These are phyloP conservation scores for Dendrobium chrysotoxum DNA, from an alignment of 106 monocot species.

Conservation along the genomic window DNA sequence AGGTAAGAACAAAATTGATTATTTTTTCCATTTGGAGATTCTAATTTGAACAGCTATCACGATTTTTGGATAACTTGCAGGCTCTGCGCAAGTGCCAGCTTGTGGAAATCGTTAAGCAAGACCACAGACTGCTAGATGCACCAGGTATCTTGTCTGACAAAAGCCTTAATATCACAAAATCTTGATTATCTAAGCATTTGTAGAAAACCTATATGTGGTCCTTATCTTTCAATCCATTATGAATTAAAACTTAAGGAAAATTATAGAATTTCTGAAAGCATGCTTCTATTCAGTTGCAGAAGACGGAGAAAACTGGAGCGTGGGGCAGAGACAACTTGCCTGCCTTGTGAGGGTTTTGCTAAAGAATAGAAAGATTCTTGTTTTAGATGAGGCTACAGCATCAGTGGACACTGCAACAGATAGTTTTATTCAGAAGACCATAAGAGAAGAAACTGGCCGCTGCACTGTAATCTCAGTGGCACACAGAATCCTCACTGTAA, in stretches of 20 bases:
- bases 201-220: background rate
- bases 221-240: background rate
- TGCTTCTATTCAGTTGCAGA: constrained; percentile 52
- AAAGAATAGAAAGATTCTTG: constrained; percentile 65
- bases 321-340: constrained; percentile 77
- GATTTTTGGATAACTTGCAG: constrained; percentile 20
- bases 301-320: constrained; percentile 88
- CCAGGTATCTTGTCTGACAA: constrained; percentile 39
- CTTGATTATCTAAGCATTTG: background rate
- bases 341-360: constrained; percentile 76
- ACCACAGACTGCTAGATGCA: constrained; percentile 58
- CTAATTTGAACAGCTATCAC: background rate
- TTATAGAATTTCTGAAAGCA: background rate
- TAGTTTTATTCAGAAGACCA: constrained; percentile 68
- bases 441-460: constrained; percentile 49
- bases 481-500: constrained; percentile 76
- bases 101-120: constrained; percentile 39
- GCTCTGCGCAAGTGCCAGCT: constrained; percentile 61
- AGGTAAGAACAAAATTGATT: constrained; percentile 29
- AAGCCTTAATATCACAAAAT: background rate
- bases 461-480: constrained; percentile 85
- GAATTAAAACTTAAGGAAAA: background rate
- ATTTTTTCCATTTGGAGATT: background rate
- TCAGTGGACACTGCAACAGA: constrained; percentile 90
- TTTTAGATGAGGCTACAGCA: constrained; percentile 94